Conservation (phyloP, 192 early-diverging fungal genomes). For the Backusella morwellensis region DNA sequence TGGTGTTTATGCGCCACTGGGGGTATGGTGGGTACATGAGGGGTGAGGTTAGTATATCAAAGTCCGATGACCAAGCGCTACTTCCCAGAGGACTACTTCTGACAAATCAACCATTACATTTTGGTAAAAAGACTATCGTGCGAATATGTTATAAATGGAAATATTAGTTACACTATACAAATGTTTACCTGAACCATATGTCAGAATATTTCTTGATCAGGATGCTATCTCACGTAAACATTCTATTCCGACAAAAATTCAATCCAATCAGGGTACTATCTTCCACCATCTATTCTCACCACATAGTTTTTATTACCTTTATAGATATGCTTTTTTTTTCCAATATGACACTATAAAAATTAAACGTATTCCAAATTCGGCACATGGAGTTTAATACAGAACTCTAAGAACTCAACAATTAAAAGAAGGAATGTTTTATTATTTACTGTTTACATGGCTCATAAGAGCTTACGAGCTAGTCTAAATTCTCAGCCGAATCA, state of each 20-base stretch:
- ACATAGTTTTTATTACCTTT: not conserved
- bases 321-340: not conserved
- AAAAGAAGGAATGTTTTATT: not conserved
- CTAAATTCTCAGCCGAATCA: not conserved
- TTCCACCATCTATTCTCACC: constrained; percentile 2
- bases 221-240: constrained; percentile 4
- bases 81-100: constrained; percentile 21
- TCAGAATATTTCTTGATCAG: constrained; percentile 3
- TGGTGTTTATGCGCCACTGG: not conserved
- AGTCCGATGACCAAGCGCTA: not conserved
- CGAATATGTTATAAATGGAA: constrained; percentile 10
- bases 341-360: not conserved
- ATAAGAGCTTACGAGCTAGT: not conserved
- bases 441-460: not conserved
- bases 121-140: constrained; percentile 2
- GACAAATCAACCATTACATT: constrained; percentile 19
- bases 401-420: not conserved
- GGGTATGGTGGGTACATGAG: not conserved
- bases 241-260: not conserved
- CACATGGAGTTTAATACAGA: not conserved
- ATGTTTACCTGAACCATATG: not conserved
- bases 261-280: not conserved
- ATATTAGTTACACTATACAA: not conserved
- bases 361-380: not conserved
- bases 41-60: constrained; percentile 11